Percentiles rank a stretch among this genome's conserved stretches.
Conservation (phyloP, 352 stramenopile genomes). For the Phytophthora fragariae region DNA sequence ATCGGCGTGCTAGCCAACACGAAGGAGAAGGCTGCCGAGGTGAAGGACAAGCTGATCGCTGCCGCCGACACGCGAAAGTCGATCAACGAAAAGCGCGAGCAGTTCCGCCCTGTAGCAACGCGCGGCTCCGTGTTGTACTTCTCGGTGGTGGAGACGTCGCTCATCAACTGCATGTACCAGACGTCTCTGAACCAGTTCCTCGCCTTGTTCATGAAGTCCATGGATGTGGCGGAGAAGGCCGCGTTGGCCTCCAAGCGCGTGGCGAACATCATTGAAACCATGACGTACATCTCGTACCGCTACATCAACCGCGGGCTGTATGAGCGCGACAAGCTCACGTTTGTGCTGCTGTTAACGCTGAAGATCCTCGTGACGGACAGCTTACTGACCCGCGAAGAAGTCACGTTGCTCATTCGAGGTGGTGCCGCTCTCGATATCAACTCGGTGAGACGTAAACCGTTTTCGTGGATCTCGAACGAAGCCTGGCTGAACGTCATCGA, state of each 20-base stretch:
- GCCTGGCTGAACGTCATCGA: conserved; percentile 98
- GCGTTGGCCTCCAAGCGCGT: conserved; percentile 98
- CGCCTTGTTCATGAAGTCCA: conserved; percentile 97
- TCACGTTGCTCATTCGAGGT: conserved; percentile 96
- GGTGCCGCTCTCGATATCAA: conserved; percentile 98
- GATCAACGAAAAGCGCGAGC: conserved; percentile 99
- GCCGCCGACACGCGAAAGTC: conserved; percentile 96
- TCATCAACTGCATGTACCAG: conserved; percentile 99
- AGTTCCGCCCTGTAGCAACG: conserved; percentile 98
- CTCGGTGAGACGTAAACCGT: conserved; percentile 95
- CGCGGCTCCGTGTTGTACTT: conserved; percentile 98
- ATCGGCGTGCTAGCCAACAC: conserved; percentile 98
- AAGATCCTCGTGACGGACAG: conserved; percentile 98
- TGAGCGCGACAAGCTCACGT: conserved; percentile 98
- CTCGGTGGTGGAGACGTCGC: conserved; percentile 97
- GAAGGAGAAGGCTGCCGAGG: conserved; percentile 98
- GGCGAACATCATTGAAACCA: conserved; percentile 99
- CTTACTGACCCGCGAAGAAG: conserved; percentile 94
- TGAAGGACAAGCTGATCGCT: conserved; percentile 97
- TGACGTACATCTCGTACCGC: conserved; percentile 99
- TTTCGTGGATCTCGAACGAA: conserved; percentile 98
- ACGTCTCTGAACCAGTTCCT: conserved; percentile 98
- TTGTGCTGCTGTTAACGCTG: conserved; percentile 97
- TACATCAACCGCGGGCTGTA: conserved; percentile 99
- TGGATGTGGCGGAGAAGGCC: conserved; percentile 97